phyloP scores from a whole-genome alignment of 345 rosid species.

The Eutrema heterophyllum region DNA sequence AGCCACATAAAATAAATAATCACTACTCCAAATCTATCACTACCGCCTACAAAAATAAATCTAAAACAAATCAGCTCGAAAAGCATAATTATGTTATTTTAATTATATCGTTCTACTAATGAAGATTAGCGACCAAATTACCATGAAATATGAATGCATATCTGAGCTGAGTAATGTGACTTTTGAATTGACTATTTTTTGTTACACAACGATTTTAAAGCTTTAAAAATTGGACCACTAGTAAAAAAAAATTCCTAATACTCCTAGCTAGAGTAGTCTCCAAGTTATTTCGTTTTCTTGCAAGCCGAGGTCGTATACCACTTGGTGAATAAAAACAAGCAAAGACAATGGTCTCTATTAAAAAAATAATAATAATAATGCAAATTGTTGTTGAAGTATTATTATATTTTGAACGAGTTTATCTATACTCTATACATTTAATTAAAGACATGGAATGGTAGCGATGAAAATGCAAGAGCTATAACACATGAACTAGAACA shows the following conservation, averaged over 20 bases:
- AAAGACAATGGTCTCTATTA: conserved; percentile 8
- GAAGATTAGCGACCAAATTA: neutral
- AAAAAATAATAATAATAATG: neutral
- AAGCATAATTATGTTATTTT: neutral
- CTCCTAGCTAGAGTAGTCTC: conserved; percentile 5
- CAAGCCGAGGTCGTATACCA: conserved; percentile 17
- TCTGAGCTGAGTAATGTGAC: neutral
- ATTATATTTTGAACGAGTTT: neutral
- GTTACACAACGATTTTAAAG: neutral
- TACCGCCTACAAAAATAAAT: too few species aligned
- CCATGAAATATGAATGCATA: neutral
- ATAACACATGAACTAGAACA: too few species aligned
- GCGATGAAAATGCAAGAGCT: too few species aligned
- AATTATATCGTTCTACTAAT: neutral
- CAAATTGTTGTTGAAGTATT: neutral
- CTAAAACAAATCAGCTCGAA: neutral
- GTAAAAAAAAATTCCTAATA: too few species aligned
- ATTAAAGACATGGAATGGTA: neutral
- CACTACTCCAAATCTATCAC: too few species aligned
- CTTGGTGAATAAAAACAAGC: conserved; percentile 16
- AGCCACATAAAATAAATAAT: too few species aligned
- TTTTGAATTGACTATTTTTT: neutral
- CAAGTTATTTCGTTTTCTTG: conserved; percentile 5
- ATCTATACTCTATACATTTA: neutral
- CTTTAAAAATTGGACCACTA: neutral